Conservation (phyloP, 2,329 filamentous ascomycete genomes). For the Hypoxylon sp. region DNA sequence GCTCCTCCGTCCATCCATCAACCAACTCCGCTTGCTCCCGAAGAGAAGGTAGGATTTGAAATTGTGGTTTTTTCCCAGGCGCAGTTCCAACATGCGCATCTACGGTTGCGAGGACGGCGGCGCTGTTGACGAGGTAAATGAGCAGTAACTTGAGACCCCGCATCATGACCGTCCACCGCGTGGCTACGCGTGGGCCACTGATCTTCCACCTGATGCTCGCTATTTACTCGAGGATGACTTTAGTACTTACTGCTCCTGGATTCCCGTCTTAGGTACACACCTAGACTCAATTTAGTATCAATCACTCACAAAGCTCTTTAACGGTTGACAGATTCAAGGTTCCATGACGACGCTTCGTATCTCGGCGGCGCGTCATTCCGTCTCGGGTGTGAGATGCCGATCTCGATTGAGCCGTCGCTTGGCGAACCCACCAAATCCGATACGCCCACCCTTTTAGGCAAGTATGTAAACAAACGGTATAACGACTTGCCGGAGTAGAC, state of each 20-base stretch:
- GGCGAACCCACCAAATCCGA: conserved; percentile 12
- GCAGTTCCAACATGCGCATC: conserved; percentile 23
- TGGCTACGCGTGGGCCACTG: too few species aligned
- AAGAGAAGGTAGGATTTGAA: conserved; percentile 58
- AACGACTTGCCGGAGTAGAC: not conserved
- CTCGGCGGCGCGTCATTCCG: conserved; percentile 8
- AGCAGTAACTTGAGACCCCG: conserved; percentile 27
- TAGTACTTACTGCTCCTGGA: not conserved
- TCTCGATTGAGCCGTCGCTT: conserved; percentile 35
- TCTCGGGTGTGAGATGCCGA: conserved; percentile 25
- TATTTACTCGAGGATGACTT: not conserved
- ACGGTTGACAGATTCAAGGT: not conserved
- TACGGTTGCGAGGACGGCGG: conserved; percentile 2
- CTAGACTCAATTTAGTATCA: not conserved
- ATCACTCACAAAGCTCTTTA: not conserved
- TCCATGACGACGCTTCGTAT: conserved; percentile 13
- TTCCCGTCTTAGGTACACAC: not conserved
- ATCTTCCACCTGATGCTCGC: not conserved
- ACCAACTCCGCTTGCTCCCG: conserved; percentile 60
- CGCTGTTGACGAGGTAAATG: conserved; percentile 20
- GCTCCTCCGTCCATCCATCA: conserved; percentile 60
- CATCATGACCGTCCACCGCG: conserved; percentile 12
- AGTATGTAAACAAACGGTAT: conserved; percentile 24
- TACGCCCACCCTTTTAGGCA: conserved; percentile 28
- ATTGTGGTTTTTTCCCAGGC: conserved; percentile 49